Evolutionary conservation across 805 yeast species (phyloP).

Genomic region (Schizosaccharomyces osmophilus): DNA sequence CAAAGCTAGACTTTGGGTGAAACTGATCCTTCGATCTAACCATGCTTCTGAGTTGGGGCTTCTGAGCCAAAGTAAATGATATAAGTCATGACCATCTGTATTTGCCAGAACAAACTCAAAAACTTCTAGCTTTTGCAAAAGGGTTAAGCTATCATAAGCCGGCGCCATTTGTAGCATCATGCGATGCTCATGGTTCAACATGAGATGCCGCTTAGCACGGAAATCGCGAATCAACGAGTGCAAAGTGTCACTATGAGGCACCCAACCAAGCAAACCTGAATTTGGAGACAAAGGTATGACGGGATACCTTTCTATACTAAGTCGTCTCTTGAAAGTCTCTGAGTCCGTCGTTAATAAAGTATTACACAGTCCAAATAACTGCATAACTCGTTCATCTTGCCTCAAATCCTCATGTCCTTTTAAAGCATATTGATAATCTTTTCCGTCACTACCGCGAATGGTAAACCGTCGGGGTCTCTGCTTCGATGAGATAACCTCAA

Average conservation of each 20-base stretch:
- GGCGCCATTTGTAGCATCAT: constrained; percentile 97
- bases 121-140: constrained; percentile 82
- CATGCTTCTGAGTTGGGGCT: constrained; percentile 90
- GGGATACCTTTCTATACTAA: constrained; percentile 74
- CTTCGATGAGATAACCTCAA: constrained; percentile 74
- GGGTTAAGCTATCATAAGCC: constrained; percentile 68
- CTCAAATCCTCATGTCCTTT: constrained; percentile 96
- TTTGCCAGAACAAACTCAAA: constrained; percentile 87
- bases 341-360: constrained; percentile 71
- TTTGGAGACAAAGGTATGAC: constrained; percentile 92
- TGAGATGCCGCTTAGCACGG: constrained; percentile 70
- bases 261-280: constrained; percentile 83
- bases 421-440: constrained; percentile 52
- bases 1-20: constrained; percentile 83
- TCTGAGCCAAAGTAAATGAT: constrained; percentile 87
- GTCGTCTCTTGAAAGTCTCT: constrained; percentile 85
- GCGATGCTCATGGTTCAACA: constrained; percentile 77
- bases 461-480: constrained; percentile 79
- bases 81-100: constrained; percentile 86
- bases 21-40: constrained; percentile 90
- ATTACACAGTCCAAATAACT: constrained; percentile 80
- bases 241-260: constrained; percentile 88
- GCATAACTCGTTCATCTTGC: constrained; percentile 95
- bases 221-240: constrained; percentile 79
- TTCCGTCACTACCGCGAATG: constrained; percentile 75